Base-by-base conservation (phyloP, 2,329 filamentous ascomycete genomes). In the Sordariomycetes sp. region DNA sequence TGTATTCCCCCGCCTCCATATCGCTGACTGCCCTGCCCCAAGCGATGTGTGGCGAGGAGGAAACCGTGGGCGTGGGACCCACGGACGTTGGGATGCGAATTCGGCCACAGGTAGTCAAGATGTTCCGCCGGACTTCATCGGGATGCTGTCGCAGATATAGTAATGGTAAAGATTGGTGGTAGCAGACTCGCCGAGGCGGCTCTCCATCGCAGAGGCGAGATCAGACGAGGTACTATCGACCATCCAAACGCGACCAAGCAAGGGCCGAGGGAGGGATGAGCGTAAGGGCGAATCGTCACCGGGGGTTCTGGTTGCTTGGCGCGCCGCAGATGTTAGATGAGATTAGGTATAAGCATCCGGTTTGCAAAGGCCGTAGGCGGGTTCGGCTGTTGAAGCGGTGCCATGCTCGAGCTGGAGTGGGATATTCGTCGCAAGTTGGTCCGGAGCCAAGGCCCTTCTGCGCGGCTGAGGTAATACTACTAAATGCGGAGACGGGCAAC, bases 1-100 rank as follows among this genome's bases (percentile, higher is more conserved):
- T 79, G 69, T 81, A 82, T 70, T 83, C 80, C 62, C 78, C 77
- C 68, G 77, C 76, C 69, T 84, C 80, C 80, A 84, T 84, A 66
- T 77, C 79, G 78, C 45, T 52, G 45, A 42, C 48, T 32, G 42
- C 45, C 54, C 54, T 42, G 45, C 17, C 48, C 24, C 55, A 52
- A 52, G 28, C 55, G 45, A 56, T 28, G 55, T 48, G 28, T 25
- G 48, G 34, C 55, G 28, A 52, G 48, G n/a, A 8, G 55, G 34
- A 56, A 39, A 48, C 55, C 48, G 55, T 52, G 55, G 48, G 55
- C 34, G 8, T 35, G n/a, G 50, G 15, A 36, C 45, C 55, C 55
- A 56, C 55, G 55, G 48, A 24, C 17, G 34, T 20, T 10, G n/a
- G 20, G 34, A 56, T 35, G 48, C 10, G 25, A 56, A 10, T 32